Base-by-base conservation (phyloP, 495 filamentous ascomycete genomes). In the Paragyromitra xinjiangensis region DNA sequence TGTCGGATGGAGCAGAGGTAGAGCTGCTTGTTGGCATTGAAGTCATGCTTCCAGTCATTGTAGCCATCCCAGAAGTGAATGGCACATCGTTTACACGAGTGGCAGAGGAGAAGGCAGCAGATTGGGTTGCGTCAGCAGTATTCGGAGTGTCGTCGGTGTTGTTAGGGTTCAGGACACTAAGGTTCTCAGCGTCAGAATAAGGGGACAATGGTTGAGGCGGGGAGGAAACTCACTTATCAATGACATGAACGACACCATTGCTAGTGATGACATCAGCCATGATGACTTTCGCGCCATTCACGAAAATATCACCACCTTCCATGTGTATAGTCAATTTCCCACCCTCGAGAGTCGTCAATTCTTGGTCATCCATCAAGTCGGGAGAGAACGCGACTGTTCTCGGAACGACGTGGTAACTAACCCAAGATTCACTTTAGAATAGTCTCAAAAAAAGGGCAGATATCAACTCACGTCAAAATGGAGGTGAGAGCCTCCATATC, bases 211-310 rank as follows among this genome's bases (percentile, higher is more conserved):
- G 1, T 44, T 44, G 12, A n/a, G 39, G 3, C 14, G 59, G 6
- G 16, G 39, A 6, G 55, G 34, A 44, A 61, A 80, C 83, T 76
- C 73, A 86, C 88, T 83, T 83, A 75, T 92, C 88, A 73, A 92
- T 87, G 40, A 92, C 82, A 79, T 93, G 91, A 5, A 92, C 83
- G 9, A 93, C 91, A 71, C 92, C 92, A 63, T 92, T 92, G 24
- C 84, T 83, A 61, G 91, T 78, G 0, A 94, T 85, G 3, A 93
- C 83, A 80, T 93, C 86, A 2, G 88, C 74, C 40, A 83, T 82
- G 9, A 90, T 76, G n/a, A 93, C 83, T 68, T 86, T 84, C 0
- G 90, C 87, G 9, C 82, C 81, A 81, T 88, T 86, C 73, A 85
- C 83, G 70, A 83, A 87, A 29, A 85, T 67, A 14, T 78, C 81